Evolutionary conservation across 2,329 filamentous ascomycete species (phyloP).

Genomic region (Penicillium sp.): DNA sequence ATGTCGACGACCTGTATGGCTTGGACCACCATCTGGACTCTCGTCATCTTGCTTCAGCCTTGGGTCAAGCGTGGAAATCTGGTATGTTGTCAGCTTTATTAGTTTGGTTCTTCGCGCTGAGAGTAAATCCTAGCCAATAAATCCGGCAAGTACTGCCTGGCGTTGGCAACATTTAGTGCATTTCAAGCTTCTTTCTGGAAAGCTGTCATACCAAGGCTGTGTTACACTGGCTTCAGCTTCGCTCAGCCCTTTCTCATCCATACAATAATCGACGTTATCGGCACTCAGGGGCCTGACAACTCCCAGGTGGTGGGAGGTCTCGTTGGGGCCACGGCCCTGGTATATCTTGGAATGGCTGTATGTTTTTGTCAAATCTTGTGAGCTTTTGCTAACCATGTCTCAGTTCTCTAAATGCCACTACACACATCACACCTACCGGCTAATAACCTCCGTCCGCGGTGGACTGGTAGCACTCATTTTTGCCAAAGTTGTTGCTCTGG

Average conservation of each 20-base stretch:
- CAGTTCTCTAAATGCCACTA: conserved; percentile 23
- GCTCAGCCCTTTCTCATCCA: neutral
- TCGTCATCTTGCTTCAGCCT: no score
- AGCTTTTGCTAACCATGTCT: neutral
- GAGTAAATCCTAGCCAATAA: no score
- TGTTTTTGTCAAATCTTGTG: conserved; percentile 12
- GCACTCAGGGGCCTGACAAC: conserved; percentile 21
- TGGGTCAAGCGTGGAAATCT: no score
- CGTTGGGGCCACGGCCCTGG: conserved; percentile 40
- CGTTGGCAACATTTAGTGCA: no score
- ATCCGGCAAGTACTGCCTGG: no score
- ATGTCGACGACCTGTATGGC: no score
- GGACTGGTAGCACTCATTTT: neutral
- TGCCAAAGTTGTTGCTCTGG: neutral
- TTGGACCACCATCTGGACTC: no score
- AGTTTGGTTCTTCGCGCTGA: no score
- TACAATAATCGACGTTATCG: conserved; percentile 11
- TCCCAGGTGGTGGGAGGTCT: conserved; percentile 36
- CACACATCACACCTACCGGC: conserved; percentile 36
- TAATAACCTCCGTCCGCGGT: neutral
- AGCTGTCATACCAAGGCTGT: conserved; percentile 7
- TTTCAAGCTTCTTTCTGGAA: no score
- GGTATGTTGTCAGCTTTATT: no score
- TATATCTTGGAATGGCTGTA: conserved; percentile 41
- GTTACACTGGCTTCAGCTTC: neutral